phyloP scores from a whole-genome alignment of 768 basidiomycete genomes.

The Lactarius hatsudake region DNA sequence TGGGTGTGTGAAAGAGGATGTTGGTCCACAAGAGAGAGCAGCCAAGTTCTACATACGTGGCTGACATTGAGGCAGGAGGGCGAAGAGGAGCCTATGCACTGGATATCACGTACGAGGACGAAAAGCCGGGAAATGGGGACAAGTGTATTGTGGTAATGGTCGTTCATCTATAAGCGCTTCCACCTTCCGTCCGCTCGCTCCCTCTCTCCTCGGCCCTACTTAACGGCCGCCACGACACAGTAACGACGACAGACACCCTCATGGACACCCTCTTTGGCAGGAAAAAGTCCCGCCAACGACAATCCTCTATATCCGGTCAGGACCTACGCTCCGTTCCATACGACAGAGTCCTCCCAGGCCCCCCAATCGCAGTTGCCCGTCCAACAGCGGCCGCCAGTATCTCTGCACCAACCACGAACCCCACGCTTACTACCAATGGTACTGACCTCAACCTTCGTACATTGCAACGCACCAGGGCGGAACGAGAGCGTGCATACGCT shows the following conservation, averaged over 20 bases:
- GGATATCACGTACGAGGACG: slow-evolving; percentile 7
- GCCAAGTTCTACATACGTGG: slow-evolving; percentile 24
- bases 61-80: slow-evolving; percentile 15
- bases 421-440: slow-evolving; percentile 67
- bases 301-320: slow-evolving; percentile 56
- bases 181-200: neutral
- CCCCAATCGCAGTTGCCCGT: slow-evolving; percentile 54
- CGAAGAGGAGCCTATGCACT: too few relatives aligned
- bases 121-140: slow-evolving; percentile 19
- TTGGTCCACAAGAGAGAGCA: slow-evolving; percentile 25
- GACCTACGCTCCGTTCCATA: slow-evolving; percentile 72
- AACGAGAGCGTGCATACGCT: slow-evolving; percentile 55
- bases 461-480: slow-evolving; percentile 48
- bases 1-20: slow-evolving; percentile 16
- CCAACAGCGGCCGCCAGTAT: slow-evolving; percentile 40
- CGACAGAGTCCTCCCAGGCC: slow-evolving; percentile 59
- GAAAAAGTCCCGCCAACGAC: slow-evolving; percentile 53
- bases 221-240: neutral
- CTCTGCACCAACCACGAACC: slow-evolving; percentile 83
- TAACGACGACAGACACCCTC: neutral
- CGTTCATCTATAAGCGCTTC: neutral
- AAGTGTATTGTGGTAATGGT: slow-evolving; percentile 6
- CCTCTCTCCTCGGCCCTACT: neutral
- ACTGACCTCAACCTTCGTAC: slow-evolving; percentile 67
- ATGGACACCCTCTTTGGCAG: slow-evolving; percentile 72